Evolutionary conservation across 352 stramenopile species (phyloP), one percentile per base, ranked within the genome.

Genomic region (Phytophthora rubi): DNA sequence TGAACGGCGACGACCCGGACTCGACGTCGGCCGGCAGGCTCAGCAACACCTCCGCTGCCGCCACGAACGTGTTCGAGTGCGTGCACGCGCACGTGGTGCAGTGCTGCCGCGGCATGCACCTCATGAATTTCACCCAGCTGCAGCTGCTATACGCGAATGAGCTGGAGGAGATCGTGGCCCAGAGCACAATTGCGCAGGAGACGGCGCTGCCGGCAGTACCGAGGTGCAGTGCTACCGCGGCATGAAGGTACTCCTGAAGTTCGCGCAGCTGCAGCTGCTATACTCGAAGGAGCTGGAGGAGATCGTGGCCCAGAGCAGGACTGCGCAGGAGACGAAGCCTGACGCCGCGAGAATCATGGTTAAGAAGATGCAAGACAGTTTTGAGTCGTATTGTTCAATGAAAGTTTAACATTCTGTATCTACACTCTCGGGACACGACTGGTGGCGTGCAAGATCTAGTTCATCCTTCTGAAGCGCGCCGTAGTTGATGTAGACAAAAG

Each of bases 61-160:
- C 83, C 44, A 92, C 91, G 59, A 76, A 83, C 26, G 88, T 92
- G 35, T 95, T 91, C 53, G 86, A 95, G 59, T 70, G 75, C 10
- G 81, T 95, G 47, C 88, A 95, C 57, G 60, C 75, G 47, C 88
- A 86, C 53, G 88, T 95, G n/a, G 81, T 95, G 53, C 59, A 79
- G 56, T 82, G 85, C 32, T n/a, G n/a, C n/a, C n/a, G n/a, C n/a
- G n/a, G n/a, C n/a, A n/a, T n/a, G n/a, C n/a, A n/a, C n/a, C n/a
- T n/a, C n/a, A n/a, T n/a, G n/a, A n/a, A n/a, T n/a, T n/a, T n/a
- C n/a, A n/a, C n/a, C n/a, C n/a, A n/a, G n/a, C n/a, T n/a, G n/a
- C n/a, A n/a, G n/a, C n/a, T n/a, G n/a, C n/a, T n/a, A n/a, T n/a
- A n/a, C n/a, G n/a, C n/a, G n/a, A n/a, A n/a, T n/a, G n/a, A n/a